A percentile compares a stretch with the other conserved stretches of the same genome.
These are phyloP conservation scores for Globisporangium uncinulatum DNA, from an alignment of 352 stramenopile genomes.

Conservation along the genomic window DNA sequence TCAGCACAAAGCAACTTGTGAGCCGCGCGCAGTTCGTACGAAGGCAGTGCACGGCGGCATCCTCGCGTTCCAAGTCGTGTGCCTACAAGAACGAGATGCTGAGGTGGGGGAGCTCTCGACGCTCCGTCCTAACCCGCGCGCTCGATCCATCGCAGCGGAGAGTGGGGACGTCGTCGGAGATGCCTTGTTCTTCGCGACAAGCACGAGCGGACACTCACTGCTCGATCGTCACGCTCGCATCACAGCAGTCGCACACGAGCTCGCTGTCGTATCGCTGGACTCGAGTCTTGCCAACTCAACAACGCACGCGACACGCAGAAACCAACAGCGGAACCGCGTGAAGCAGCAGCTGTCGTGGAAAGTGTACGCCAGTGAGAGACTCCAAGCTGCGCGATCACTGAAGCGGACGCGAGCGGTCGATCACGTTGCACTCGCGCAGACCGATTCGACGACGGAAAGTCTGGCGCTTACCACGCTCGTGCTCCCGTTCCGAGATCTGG, in stretches of 20 bases:
- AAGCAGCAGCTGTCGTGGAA: constrained; percentile 61
- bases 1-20: constrained; percentile 1
- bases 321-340: constrained; percentile 1
- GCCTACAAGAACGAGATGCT: too few relatives aligned
- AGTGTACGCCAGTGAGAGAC: constrained; percentile 37
- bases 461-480: background rate
- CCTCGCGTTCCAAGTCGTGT: constrained; percentile 16
- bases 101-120: too few relatives aligned
- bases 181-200: constrained; percentile 17
- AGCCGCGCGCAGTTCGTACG: background rate
- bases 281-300: background rate
- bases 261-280: background rate
- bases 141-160: constrained; percentile 17
- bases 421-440: constrained; percentile 1
- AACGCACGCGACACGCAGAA: background rate
- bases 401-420: constrained; percentile 20
- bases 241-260: background rate
- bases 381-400: constrained; percentile 30
- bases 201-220: background rate
- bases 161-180: constrained; percentile 10
- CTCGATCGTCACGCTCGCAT: constrained; percentile 4
- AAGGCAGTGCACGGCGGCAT: constrained; percentile 14
- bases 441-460: background rate
- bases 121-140: constrained; percentile 16
- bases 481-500: constrained; percentile 7